Evolutionary conservation across 2,329 filamentous ascomycete species (phyloP).

Genomic region (Fusarium sp.): DNA sequence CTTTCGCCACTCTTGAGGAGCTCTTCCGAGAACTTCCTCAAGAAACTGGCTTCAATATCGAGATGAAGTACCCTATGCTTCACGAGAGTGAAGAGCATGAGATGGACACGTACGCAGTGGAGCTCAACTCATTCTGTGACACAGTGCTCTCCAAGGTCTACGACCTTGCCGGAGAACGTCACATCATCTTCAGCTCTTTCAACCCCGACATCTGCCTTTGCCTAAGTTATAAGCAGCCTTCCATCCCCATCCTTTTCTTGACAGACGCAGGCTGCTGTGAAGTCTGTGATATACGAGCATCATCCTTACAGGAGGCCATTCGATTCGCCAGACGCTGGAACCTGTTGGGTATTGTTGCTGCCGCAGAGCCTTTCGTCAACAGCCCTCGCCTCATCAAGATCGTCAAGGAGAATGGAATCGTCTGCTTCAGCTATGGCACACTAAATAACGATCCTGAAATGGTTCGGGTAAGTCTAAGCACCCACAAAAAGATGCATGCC

Average conservation of each 20-base stretch:
- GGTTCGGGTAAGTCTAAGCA: constrained; percentile 73
- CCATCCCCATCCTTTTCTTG: constrained; percentile 93
- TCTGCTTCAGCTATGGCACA: constrained; percentile 94
- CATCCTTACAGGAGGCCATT: constrained; percentile 92
- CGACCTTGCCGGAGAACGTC: constrained; percentile 80
- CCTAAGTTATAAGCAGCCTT: constrained; percentile 95
- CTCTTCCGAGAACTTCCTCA: constrained; percentile 87
- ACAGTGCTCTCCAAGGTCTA: constrained; percentile 92
- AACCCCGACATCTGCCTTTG: constrained; percentile 97
- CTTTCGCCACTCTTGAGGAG: constrained; percentile 94
- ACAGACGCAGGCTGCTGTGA: constrained; percentile 84
- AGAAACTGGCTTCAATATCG: constrained; percentile 94
- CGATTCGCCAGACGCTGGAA: constrained; percentile 97
- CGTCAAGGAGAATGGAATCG: constrained; percentile 91
- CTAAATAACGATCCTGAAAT: constrained; percentile 88
- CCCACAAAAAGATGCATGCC: neutral
- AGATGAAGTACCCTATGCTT: constrained; percentile 99
- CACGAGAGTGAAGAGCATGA: constrained; percentile 94
- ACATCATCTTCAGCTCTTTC: constrained; percentile 97
- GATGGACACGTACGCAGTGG: constrained; percentile 95
- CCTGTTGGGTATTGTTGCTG: constrained; percentile 86
- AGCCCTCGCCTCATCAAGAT: constrained; percentile 89
- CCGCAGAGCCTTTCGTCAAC: constrained; percentile 87
- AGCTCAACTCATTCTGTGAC: constrained; percentile 96
- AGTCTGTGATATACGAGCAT: constrained; percentile 89